phyloP scores from a whole-genome alignment of 768 basidiomycete genomes.

The Psilocybe cubensis region DNA sequence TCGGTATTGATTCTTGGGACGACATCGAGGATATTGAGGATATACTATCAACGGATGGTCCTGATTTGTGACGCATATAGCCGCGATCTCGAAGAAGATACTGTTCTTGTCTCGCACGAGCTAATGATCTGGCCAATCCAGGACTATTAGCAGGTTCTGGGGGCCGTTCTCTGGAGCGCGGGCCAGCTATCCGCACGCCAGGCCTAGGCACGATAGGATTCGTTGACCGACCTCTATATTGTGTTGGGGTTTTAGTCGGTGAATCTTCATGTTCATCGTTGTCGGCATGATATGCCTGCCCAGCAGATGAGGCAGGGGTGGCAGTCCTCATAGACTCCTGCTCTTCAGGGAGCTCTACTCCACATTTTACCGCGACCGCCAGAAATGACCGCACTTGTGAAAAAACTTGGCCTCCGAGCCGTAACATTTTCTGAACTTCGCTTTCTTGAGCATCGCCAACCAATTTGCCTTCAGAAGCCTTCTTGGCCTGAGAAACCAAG shows the following conservation, averaged over 20 bases:
- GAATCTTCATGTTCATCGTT: conserved; percentile 30
- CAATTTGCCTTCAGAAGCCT: conserved; percentile 54
- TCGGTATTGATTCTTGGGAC: conserved; percentile 55
- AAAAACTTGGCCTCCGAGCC: conserved; percentile 80
- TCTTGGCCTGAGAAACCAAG: conserved; percentile 81
- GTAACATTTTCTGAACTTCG: conserved; percentile 80
- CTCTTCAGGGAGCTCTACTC: conserved; percentile 65
- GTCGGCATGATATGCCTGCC: conserved; percentile 18
- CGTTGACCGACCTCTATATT: conserved; percentile 30
- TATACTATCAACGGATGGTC: conserved; percentile 67
- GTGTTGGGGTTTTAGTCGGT: conserved; percentile 38
- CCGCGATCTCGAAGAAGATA: conserved; percentile 41
- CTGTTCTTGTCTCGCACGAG: conserved; percentile 39
- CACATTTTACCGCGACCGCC: conserved; percentile 74
- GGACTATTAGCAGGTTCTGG: conserved; percentile 17
- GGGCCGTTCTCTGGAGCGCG: conserved; percentile 25
- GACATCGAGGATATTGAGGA: conserved; percentile 75
- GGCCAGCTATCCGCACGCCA: conserved; percentile 25
- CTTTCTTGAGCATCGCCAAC: conserved; percentile 49
- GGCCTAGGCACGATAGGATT: conserved; percentile 17
- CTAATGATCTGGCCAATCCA: conserved; percentile 19
- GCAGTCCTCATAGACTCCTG: conserved; percentile 34
- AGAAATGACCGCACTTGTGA: conserved; percentile 82
- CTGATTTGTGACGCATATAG: conserved; percentile 44
- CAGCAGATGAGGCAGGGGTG: conserved; percentile 24